Evolutionary conservation across 768 basidiomycete genomes (phyloP), one percentile per base, ranked within the genome.

Genomic region (Mycena venus): DNA sequence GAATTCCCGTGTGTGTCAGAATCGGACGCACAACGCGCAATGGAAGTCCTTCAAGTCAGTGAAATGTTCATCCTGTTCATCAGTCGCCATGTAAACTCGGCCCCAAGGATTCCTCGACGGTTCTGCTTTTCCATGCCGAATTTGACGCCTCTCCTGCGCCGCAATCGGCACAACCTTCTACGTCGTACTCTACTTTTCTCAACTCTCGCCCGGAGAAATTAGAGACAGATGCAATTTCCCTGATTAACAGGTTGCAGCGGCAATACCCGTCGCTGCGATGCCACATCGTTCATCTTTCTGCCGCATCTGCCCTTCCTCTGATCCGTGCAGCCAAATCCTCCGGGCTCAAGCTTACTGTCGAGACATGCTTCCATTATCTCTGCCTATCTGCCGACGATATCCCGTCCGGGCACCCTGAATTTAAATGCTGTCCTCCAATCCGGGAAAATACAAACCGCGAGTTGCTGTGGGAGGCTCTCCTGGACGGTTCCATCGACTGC

Each of bases 321-420:
- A 91, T 99, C 72, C 90, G 91, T 49, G 86, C 89, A 58, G 96
- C 97, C 5, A 92, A 88, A 78, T 81, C 85, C 1, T 84, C 89
- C 1, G 91, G 93, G 0, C 83, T 91, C 38, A 92, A 92, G 11
- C 85, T 99, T 63, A 96, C 96, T 0, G 95, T 96, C 61, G 98
- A 99, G 87, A 99, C 98, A 0, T 99, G 97, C 83, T 99, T 98
- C 85, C 98, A 99, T 83, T 99, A 99, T 85, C 91, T 99, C 25
- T 92, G 92, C 77, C 90, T 98, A 10, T 86, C 90, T 47, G 89
- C 96, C 0, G 89, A 91, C 66, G 84, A 90, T 58, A 93, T 98
- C 70, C 96, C 95, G 7, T 81, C 89, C 69, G 93, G 94, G 12
- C 90, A 84, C 27, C 93, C 97, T 61, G 93, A 97, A 82, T 97